Evolutionary conservation across 768 basidiomycete genomes (phyloP), one percentile per base, ranked within the genome.

Genomic region (Lyophyllum shimeji): DNA sequence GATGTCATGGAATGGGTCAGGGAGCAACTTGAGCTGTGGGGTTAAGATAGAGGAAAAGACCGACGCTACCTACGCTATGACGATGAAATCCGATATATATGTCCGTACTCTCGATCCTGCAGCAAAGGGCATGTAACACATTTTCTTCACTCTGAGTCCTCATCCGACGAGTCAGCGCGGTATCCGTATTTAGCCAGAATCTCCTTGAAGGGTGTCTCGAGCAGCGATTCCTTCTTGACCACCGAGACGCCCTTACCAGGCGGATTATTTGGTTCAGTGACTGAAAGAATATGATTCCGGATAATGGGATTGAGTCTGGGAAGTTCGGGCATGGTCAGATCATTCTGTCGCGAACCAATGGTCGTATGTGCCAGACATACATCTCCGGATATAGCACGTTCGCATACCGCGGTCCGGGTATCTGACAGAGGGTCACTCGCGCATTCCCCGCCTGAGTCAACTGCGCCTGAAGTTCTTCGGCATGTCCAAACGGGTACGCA

Each of bases 391-490:
- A 57, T 6, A 67, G 65, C 8, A 71, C 54, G 40, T 58, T 57
- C 5, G 60, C 69, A 29, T 64, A 69, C 53, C 73, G 72, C n/a
- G 74, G 59, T 5, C 66, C 69, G 15, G 63, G 59, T 1, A 73
- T 62, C 21, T 60, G 45, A 49, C 63, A 58, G 2, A 72, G 48
- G 11, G 58, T 51, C 1, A 66, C 63, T 2, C 57, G 42, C 3
- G 57, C 20, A 1, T 69, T 60, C 2, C 65, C 65, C 8, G 64
- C 66, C 4, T 56, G 46, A 11, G 50, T 33, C n/a, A 75, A 53
- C 1, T 51, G 18, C 5, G 46, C 33, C 13, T 53, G 56, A 3
- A 71, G 60, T 1, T 64, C 64, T 39, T 69, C 43, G 5, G 68
- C 58, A 21, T 50, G 33, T 34, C 67, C 61, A 3, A 60, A 7